Conservation (phyloP, 1,284 basidiomycete species). For the Ganoderma resinaceum region DNA sequence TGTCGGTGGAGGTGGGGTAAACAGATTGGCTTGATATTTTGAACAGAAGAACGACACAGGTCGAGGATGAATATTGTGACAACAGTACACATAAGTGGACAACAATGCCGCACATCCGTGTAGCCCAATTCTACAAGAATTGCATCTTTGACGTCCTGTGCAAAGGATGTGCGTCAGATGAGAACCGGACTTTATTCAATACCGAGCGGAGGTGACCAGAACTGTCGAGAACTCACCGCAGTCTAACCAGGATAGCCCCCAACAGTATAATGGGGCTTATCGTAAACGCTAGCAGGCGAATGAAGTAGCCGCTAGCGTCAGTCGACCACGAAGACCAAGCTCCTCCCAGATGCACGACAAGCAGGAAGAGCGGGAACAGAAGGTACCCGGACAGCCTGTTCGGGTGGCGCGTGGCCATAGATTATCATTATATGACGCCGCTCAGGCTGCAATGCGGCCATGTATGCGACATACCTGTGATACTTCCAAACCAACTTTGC, state of each 20-base stretch:
- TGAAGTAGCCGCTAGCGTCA: constrained; percentile 43
- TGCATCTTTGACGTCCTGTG: constrained; percentile 41
- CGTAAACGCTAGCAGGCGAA: constrained; percentile 60
- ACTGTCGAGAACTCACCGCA: constrained; percentile 31
- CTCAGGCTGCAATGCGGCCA: not conserved
- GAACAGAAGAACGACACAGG: not conserved
- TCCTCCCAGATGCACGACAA: constrained; percentile 69
- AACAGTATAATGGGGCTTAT: constrained; percentile 51
- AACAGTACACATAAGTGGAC: not conserved
- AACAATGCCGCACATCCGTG: not conserved
- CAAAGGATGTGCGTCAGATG: not conserved
- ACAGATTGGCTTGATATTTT: not conserved
- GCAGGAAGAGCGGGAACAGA: constrained; percentile 59
- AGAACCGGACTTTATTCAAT: not conserved
- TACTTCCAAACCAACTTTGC: constrained; percentile 81
- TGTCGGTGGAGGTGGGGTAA: not conserved
- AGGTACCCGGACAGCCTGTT: constrained; percentile 70
- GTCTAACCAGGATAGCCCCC: constrained; percentile 33
- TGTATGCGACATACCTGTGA: constrained; percentile 57
- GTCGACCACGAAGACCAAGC: constrained; percentile 65
- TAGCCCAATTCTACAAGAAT: constrained; percentile 31
- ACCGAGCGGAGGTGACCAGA: not conserved
- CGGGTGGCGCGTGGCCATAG: not conserved
- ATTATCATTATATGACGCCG: not conserved
- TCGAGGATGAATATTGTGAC: not conserved